Evolutionary conservation across 257 asterid species (phyloP).

Genomic region (Solanum okadae): DNA sequence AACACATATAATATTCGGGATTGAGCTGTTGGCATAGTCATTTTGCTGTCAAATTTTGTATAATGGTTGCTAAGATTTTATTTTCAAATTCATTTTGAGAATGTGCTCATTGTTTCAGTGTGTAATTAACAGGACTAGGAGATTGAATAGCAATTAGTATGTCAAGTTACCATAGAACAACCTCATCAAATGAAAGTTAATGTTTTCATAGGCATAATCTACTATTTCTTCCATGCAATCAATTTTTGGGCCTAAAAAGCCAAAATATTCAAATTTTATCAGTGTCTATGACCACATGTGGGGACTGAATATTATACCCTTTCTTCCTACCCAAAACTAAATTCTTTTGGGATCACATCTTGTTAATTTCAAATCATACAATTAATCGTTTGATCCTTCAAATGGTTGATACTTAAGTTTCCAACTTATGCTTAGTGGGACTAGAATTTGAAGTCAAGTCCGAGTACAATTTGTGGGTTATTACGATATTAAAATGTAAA

Average conservation of each 20-base stretch:
- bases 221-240: not conserved
- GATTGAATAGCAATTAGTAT: not conserved
- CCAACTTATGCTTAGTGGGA: not conserved
- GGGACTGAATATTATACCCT: not conserved
- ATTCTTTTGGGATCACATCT: not conserved
- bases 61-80: not conserved
- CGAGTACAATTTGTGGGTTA: not conserved
- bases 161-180: not conserved
- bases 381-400: not conserved
- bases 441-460: not conserved
- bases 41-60: not conserved
- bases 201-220: not conserved
- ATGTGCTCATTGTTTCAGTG: not conserved
- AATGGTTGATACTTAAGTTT: not conserved
- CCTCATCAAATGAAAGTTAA: not conserved
- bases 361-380: not conserved
- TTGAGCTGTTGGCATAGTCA: not conserved
- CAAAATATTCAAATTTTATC: no score
- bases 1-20: not conserved
- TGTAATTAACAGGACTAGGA: not conserved
- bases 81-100: not conserved
- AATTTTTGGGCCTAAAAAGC: not conserved
- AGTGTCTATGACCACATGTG: not conserved
- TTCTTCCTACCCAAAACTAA: not conserved
- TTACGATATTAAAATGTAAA: not conserved